These are phyloP conservation scores for Crithidia brevicula DNA, from an alignment of 208 protist genomes.

Conservation along the genomic window DNA sequence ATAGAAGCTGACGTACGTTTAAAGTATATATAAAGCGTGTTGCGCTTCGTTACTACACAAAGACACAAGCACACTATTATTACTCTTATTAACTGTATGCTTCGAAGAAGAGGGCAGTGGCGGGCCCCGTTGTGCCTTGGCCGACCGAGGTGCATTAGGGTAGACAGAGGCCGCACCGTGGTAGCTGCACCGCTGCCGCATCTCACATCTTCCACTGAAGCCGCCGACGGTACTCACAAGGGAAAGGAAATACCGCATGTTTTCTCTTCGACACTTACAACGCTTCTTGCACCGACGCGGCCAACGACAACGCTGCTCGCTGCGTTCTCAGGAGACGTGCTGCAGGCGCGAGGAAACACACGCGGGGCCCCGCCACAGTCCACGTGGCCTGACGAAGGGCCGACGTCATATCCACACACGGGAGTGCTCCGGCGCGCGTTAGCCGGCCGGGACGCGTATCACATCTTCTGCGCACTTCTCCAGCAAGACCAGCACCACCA, in stretches of 20 bases:
- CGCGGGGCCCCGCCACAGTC: neutral
- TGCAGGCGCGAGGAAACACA: neutral
- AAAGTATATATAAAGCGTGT: too few relatives aligned
- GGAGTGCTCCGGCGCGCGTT: neutral
- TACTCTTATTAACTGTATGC: constrained; percentile 19
- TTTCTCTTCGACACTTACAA: neutral
- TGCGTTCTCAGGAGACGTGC: neutral
- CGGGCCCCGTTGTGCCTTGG: neutral
- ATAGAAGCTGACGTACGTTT: too few relatives aligned
- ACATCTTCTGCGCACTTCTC: constrained; percentile 17
- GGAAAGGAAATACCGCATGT: neutral
- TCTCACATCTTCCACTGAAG: neutral
- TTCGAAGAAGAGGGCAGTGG: constrained; percentile 12
- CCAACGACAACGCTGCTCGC: neutral
- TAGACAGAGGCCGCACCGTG: neutral
- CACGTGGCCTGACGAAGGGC: constrained; percentile 2
- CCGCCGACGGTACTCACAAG: neutral
- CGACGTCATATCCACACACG: neutral
- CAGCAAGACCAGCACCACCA: neutral
- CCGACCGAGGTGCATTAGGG: neutral
- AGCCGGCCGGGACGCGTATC: constrained; percentile 24
- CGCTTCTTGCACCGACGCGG: neutral
- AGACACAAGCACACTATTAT: too few relatives aligned
- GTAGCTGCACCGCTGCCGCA: neutral
- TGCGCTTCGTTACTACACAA: too few relatives aligned